Evolutionary conservation across 2,329 filamentous ascomycete species (phyloP).

Genomic region (Fusarium floridanum): DNA sequence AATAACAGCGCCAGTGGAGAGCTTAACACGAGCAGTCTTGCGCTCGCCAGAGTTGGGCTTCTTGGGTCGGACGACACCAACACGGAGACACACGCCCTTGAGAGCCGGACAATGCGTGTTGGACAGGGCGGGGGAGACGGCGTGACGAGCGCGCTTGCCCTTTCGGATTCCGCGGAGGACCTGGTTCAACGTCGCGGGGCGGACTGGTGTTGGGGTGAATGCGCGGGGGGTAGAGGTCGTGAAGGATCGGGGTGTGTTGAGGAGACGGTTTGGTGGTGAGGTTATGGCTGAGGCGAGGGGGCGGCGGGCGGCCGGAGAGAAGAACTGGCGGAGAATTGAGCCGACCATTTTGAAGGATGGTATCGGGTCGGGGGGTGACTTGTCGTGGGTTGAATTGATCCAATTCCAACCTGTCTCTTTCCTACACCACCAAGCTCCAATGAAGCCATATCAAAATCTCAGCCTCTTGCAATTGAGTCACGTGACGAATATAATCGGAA

Average conservation of each 20-base stretch:
- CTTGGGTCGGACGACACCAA: constrained; percentile 94
- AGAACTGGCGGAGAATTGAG: constrained; percentile 52
- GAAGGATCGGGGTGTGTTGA: constrained; percentile 49
- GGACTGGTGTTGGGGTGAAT: constrained; percentile 58
- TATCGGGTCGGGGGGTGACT: constrained; percentile 37
- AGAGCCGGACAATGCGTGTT: constrained; percentile 79
- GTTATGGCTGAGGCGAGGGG: constrained; percentile 40
- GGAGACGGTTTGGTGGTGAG: constrained; percentile 29
- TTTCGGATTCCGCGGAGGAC: constrained; percentile 82
- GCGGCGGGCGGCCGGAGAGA: constrained; percentile 49
- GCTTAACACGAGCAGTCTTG: constrained; percentile 91
- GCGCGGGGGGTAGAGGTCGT: constrained; percentile 48
- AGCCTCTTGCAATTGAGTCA: constrained; percentile 34
- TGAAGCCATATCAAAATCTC: constrained; percentile 44
- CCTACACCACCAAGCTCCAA: constrained; percentile 25
- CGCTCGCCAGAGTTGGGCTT: constrained; percentile 98
- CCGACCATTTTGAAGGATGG: constrained; percentile 50
- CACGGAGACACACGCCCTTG: constrained; percentile 96
- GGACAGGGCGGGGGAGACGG: constrained; percentile 86
- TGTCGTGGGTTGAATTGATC: constrained; percentile 39
- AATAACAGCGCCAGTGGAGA: constrained; percentile 88
- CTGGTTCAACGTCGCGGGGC: constrained; percentile 78
- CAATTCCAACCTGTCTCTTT: constrained; percentile 26
- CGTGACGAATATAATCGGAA: constrained; percentile 28
- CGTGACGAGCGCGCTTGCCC: constrained; percentile 84